Evolutionary conservation across 768 basidiomycete genomes (phyloP), one percentile per base, ranked within the genome.

Genomic region (Roridomyces roridus): DNA sequence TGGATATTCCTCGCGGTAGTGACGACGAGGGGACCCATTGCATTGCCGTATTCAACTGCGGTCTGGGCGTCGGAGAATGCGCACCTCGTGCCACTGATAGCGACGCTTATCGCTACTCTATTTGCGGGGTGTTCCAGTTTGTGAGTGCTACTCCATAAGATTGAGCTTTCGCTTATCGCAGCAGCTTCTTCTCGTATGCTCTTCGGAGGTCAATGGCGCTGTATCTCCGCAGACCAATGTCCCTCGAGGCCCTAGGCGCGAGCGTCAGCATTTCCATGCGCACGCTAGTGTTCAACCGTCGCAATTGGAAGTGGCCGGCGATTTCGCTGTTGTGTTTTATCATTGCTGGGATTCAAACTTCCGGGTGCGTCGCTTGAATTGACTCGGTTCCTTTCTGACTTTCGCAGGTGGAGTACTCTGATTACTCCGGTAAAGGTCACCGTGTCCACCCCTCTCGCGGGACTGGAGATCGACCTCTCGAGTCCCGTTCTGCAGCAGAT

Each of bases 261-360:
- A 48, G 46, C 17, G 42, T 49, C 7, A 48, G 29, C 25, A 56
- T 56, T 18, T 26, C 47, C 18, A 56, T 49, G 46, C 40, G 55
- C 6, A 28, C 46, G 2, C 12, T 56, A 10, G 42, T 56, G 3
- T 56, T 56, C 14, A 45, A 49, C 26, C 55, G 46, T 20, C 55
- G 55, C 1, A 25, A 56, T 20, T 44, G 47, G 55, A 48, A 49
- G 17, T 56, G 46, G 55, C 55, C 41, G 15, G 47, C 41, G 5
- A 20, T 56, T 34, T 49, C 46, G 24, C 29, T 40, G 4, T 15
- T 55, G 5, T 46, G 17, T 29, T 31, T 56, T 9, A 49, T 56
- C 18, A 37, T 49, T 24, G 28, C 55, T 14, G 55, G 55, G 9
- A 44, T 56, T 34, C 55, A 56, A 29, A 56, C 55, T 18, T 48